phyloP scores from a whole-genome alignment of 768 basidiomycete genomes.

The Hysterangium stoloniferum region DNA sequence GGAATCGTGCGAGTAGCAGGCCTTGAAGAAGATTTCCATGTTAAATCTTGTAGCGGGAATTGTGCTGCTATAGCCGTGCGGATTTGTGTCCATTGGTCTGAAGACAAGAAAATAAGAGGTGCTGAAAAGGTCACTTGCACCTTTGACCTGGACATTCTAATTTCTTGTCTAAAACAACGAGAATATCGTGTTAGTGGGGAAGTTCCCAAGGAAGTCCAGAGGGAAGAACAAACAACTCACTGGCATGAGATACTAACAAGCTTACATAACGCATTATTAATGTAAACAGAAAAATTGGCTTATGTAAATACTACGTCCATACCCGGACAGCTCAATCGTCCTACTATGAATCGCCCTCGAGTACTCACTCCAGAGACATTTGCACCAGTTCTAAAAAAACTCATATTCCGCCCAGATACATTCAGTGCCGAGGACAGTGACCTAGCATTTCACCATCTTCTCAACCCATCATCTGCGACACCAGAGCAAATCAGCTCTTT shows the following conservation, averaged over 20 bases:
- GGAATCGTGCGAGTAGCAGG: conserved; percentile 80
- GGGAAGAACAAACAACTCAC: too few species aligned
- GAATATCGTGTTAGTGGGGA: background rate
- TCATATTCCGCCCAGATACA: conserved; percentile 28
- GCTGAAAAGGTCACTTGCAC: conserved; percentile 66
- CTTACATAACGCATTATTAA: too few species aligned
- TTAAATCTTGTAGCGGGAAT: conserved; percentile 80
- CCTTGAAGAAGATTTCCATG: conserved; percentile 79
- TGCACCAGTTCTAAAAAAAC: conserved; percentile 42
- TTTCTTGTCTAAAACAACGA: background rate
- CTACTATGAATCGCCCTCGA: background rate
- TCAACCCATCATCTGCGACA: conserved; percentile 49
- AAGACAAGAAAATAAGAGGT: conserved; percentile 52
- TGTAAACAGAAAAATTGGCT: too few species aligned
- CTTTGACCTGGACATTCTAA: conserved; percentile 6
- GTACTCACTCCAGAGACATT: conserved; percentile 65
- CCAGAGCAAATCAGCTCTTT: conserved; percentile 85
- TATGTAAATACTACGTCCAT: background rate
- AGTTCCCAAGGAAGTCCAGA: background rate
- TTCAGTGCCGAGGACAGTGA: conserved; percentile 55
- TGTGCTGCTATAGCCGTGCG: conserved; percentile 57
- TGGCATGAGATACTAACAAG: too few species aligned
- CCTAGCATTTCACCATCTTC: conserved; percentile 63
- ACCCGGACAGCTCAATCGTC: background rate
- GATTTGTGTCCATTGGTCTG: conserved; percentile 68